These are phyloP conservation scores for Syncephalis plumigaleata DNA, from an alignment of 371 early-diverging fungal species.

Conservation along the genomic window DNA sequence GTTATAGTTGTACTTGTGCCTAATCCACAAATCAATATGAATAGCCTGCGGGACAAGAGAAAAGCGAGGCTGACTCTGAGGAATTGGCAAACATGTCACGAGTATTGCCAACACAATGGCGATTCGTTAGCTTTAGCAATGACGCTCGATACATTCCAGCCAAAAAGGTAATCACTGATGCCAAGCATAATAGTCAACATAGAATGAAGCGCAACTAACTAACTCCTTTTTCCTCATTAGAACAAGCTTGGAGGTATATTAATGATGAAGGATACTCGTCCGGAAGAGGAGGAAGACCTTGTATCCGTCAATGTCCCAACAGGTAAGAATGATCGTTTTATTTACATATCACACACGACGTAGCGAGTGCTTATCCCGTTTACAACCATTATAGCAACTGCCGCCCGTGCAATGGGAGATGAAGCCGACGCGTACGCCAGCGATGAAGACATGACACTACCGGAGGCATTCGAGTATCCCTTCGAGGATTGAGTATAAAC, in stretches of 20 bases:
- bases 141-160: constrained; percentile 77
- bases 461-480: constrained; percentile 77
- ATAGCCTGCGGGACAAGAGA: constrained; percentile 19
- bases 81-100: constrained; percentile 74
- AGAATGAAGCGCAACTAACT: background rate
- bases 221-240: constrained; percentile 9
- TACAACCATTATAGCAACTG: constrained; percentile 1
- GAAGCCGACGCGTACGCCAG: constrained; percentile 3
- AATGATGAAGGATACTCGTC: constrained; percentile 43
- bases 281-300: constrained; percentile 36
- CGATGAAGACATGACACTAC: constrained; percentile 55
- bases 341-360: too few species aligned
- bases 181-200: background rate
- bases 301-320: constrained; percentile 31
- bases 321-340: too few species aligned
- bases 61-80: constrained; percentile 52
- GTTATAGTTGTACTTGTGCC: background rate
- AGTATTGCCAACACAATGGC: constrained; percentile 73
- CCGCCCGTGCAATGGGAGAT: background rate
- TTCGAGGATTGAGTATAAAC: constrained; percentile 29
- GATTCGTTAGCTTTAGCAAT: constrained; percentile 65
- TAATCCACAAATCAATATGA: background rate
- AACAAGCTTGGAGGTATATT: constrained; percentile 58
- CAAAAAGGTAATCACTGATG: constrained; percentile 37
- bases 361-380: constrained; percentile 4